Base-by-base conservation (phyloP, 192 early-diverging fungal genomes). In the Powellomyces hirtus region DNA sequence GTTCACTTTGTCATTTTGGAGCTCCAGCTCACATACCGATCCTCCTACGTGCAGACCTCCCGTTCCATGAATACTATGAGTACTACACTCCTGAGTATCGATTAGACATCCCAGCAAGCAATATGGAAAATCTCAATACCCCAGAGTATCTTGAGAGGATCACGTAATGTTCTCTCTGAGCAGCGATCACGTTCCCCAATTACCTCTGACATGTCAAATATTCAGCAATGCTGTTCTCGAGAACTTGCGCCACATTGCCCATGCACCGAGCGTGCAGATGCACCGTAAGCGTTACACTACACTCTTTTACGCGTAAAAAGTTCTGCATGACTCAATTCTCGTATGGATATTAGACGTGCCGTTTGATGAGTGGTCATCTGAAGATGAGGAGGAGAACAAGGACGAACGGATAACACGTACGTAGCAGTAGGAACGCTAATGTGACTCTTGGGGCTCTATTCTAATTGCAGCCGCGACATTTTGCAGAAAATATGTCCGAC, bases 181-280 rank as follows among this genome's bases (percentile, higher is more conserved):
- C 13, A 33, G 14, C 49, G 22, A 42, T 53, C 50, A 22, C 20
- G 27, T 37, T 36, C 20, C 36, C 26, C 20, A 11, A 7, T 45
- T 0, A 14, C 14, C 22, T 6, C 5, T 20, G n/a, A 16, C 29
- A 14, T 52, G 46, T 40, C 8, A 29, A 24, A 8, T 22, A 24
- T 20, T 14, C 69, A 84, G 80, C 46, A 71, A 69, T 11, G 71
- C 66, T 4, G 87, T 96, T 29, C 73, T 95, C 33, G 97, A 99
- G 75, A 90, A 94, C 58, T 82, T 99, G 31, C 78, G 94, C 49
- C 91, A 92, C 57, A 61, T 98, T 35, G 88, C 93, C 67, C 92
- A 91, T 26, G 97, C 95, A 18, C 97, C 97, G 0, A 91, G 90
- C 35, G 92, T 98, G 36, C 96, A 98, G 72, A 91, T 95, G 88